Base-by-base conservation (phyloP, 2,329 filamentous ascomycete species). In the Arthrobotrys iridis region DNA sequence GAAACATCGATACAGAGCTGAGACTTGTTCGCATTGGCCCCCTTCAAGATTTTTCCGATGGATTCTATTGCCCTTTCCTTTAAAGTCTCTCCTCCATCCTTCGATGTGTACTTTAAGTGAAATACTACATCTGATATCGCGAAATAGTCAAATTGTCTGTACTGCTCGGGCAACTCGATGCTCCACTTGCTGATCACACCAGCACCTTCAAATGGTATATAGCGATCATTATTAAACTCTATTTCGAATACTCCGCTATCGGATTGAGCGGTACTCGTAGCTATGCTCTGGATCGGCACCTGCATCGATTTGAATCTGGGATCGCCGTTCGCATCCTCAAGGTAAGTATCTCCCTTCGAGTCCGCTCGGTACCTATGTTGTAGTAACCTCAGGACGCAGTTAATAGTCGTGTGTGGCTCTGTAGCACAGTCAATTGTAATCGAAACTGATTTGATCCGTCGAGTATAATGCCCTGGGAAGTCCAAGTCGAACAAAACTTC, bases 401-500 rank as follows among this genome's bases (percentile, higher is more conserved):
- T 79, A 58, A 82, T 30, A 48, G 48, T 50, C 4, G 77, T 80
- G 62, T 81, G 80, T 1, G 82, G 82, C 0, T 80, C 80, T 1
- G 77, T 52, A 15, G 78, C 35, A 66, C 78, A 81, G 0, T 80
- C 81, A 6, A 84, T 79, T 0, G 81, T 78, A 0, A 84, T 10
- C 0, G 79, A 40, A 0, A 83, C 79, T 28, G 79, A 74, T n/a
- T 78, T 79, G 65, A 83, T 81, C 5, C 81, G 80, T 0, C 83
- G 81, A 10, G 79, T 50, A 77, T 82, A 83, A 77, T 84, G 83
- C 4, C 82, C 82, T 0, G 83, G 83, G 72, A 80, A 83, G 78
- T 83, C 82, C 18, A 83, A 65, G 77, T 84, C 82, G 72, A 81
- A 83, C 2, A 82, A 35, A 0, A 76, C 24, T 77, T 84, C 82